Evolutionary conservation across 1,284 basidiomycete species (phyloP).

Genomic region (Bjerkandera adusta): DNA sequence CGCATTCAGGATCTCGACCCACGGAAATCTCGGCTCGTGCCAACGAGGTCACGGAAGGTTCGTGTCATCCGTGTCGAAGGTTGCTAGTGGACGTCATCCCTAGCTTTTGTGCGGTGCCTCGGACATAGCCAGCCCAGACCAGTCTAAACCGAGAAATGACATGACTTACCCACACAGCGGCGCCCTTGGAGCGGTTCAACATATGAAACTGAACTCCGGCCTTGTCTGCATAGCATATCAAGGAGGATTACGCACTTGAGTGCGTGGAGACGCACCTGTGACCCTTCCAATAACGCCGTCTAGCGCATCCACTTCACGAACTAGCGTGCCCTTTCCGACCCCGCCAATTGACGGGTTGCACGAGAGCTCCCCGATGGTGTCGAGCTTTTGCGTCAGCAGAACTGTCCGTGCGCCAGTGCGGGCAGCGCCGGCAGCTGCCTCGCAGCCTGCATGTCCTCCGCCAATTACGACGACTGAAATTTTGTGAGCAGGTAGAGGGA

Average conservation of each 20-base stretch:
- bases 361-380: slow-evolving; percentile 85
- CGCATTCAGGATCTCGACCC: too few relatives aligned
- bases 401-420: slow-evolving; percentile 79
- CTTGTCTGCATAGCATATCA: slow-evolving; percentile 50
- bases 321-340: slow-evolving; percentile 87
- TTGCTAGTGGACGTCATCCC: too few relatives aligned
- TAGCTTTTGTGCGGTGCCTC: too few relatives aligned
- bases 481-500: neutral
- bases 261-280: slow-evolving; percentile 48
- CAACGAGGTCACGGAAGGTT: too few relatives aligned
- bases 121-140: too few relatives aligned
- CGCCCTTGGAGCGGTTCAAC: slow-evolving; percentile 82
- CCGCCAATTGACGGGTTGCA: slow-evolving; percentile 90
- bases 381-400: slow-evolving; percentile 76
- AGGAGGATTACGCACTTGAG: neutral
- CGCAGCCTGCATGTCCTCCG: slow-evolving; percentile 91
- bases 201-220: slow-evolving; percentile 88
- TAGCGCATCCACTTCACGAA: slow-evolving; percentile 85
- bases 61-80: too few relatives aligned
- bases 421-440: slow-evolving; percentile 85
- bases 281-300: slow-evolving; percentile 79
- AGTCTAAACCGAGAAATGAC: too few relatives aligned
- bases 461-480: slow-evolving; percentile 79
- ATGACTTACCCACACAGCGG: slow-evolving; percentile 78
- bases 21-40: too few relatives aligned